Evolutionary conservation across 2,329 filamentous ascomycete genomes (phyloP).

Genomic region (Periconia digitata): DNA sequence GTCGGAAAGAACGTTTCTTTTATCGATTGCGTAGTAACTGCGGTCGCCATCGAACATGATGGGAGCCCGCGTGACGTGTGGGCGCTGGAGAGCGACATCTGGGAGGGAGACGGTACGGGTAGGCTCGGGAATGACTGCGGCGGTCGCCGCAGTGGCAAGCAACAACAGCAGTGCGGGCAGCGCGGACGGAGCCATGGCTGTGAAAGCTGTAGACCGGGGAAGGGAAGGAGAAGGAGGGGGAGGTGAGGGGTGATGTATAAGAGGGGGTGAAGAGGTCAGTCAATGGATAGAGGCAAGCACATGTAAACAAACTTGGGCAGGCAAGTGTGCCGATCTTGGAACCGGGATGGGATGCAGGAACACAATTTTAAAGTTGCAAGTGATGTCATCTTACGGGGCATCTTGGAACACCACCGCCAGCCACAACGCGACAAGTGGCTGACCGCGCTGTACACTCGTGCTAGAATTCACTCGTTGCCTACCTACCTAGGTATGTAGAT

Average conservation of each 20-base stretch:
- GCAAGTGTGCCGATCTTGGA: too few species aligned
- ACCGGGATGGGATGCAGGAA: conserved; percentile 2
- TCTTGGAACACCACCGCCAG: too few species aligned
- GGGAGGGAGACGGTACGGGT: conserved; percentile 28
- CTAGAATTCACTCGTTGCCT: too few species aligned
- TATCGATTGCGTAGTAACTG: conserved; percentile 35
- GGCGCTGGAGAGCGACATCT: conserved; percentile 21
- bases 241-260: neutral
- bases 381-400: neutral
- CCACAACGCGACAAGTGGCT: too few species aligned
- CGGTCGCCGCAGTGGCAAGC: conserved; percentile 23
- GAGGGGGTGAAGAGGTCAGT: neutral
- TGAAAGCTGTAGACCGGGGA: neutral
- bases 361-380: neutral
- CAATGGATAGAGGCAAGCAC: too few species aligned
- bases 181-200: conserved; percentile 1
- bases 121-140: conserved; percentile 34
- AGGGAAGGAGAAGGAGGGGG: neutral
- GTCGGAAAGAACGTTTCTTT: conserved; percentile 34
- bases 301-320: too few species aligned
- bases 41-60: conserved; percentile 34
- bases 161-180: conserved; percentile 28
- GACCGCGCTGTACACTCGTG: too few species aligned
- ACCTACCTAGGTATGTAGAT: too few species aligned
- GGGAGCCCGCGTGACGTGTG: conserved; percentile 36